A percentile compares a stretch with the other conserved stretches of the same genome.
phyloP scores from a whole-genome alignment of 345 rosid species.

The Pugionium dolabratum region DNA sequence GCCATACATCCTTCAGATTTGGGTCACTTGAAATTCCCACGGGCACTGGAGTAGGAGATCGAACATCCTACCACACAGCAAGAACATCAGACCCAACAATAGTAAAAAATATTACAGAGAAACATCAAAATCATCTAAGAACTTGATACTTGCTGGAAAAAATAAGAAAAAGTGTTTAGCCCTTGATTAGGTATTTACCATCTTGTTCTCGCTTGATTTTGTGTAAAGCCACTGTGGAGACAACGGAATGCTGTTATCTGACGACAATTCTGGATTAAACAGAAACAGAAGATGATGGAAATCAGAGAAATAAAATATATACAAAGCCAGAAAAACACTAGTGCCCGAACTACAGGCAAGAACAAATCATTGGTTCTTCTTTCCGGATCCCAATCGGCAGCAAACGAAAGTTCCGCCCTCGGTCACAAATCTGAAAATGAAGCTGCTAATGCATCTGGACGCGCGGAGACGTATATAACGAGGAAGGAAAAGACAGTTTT shows the following conservation, averaged over 20 bases:
- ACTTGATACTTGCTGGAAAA: background rate
- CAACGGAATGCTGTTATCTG: conserved; percentile 84
- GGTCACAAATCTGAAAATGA: conserved; percentile 1
- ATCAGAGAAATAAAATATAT: conserved; percentile 9
- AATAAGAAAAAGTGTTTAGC: no score
- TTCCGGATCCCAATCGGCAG: conserved; percentile 12
- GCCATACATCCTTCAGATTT: conserved; percentile 64
- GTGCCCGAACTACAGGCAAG: background rate
- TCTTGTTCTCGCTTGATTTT: conserved; percentile 65
- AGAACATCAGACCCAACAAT: conserved; percentile 10
- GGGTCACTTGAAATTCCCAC: conserved; percentile 51
- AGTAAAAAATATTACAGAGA: background rate
- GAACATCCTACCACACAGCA: conserved; percentile 50
- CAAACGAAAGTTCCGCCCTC: background rate
- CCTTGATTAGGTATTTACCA: conserved; percentile 35
- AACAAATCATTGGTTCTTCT: background rate
- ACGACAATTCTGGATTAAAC: conserved; percentile 50
- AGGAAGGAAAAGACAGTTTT: background rate
- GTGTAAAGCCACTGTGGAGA: conserved; percentile 97
- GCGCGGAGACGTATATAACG: background rate
- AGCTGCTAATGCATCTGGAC: conserved; percentile 5
- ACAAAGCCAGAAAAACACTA: background rate
- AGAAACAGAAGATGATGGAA: background rate
- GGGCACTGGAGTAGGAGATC: conserved; percentile 47
- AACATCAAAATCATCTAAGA: conserved; percentile 1